These are phyloP conservation scores for Sporothrix pseudoabietina DNA, from an alignment of 2,329 filamentous ascomycete genomes.

Conservation along the genomic window DNA sequence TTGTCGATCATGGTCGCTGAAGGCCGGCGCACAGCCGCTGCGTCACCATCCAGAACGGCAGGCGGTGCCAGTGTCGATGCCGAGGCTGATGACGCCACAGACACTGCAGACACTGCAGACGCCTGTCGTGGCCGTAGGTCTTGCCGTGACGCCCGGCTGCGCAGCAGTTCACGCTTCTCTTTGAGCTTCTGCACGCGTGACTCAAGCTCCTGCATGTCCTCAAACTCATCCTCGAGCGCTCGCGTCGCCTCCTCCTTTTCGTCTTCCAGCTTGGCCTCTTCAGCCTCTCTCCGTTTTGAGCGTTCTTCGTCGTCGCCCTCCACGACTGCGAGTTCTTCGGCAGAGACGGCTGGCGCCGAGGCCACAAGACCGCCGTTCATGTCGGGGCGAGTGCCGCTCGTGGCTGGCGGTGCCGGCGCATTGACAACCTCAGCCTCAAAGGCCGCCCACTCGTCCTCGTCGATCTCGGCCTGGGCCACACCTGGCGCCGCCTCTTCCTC, in stretches of 20 bases:
- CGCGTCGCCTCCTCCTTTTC: constrained; percentile 76
- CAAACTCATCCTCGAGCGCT: constrained; percentile 74
- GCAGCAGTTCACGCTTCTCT: constrained; percentile 69
- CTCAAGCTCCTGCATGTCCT: constrained; percentile 80
- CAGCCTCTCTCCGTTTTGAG: constrained; percentile 56
- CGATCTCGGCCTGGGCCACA: constrained; percentile 44
- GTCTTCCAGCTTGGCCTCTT: constrained; percentile 60
- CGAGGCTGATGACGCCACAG: background rate
- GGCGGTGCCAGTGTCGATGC: background rate
- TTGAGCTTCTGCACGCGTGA: constrained; percentile 68
- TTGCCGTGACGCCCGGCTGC: constrained; percentile 43
- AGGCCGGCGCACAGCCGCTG: constrained; percentile 33
- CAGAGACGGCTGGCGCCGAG: constrained; percentile 67
- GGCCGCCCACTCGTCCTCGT: constrained; percentile 83
- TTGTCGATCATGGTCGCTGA: constrained; percentile 28
- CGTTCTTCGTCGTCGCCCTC: constrained; percentile 54
- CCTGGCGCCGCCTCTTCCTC: constrained; percentile 22
- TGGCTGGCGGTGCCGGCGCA: constrained; percentile 47
- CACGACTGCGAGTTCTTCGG: constrained; percentile 57
- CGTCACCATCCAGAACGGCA: background rate
- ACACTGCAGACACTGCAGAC: background rate
- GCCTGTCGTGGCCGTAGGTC: background rate
- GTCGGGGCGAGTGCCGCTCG: background rate
- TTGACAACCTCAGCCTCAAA: constrained; percentile 76
- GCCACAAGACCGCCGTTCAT: constrained; percentile 56